A percentile compares a stretch with the other conserved stretches of the same genome.
Conservation (phyloP, 1,284 basidiomycete species). For the Malassezia dermatis region DNA sequence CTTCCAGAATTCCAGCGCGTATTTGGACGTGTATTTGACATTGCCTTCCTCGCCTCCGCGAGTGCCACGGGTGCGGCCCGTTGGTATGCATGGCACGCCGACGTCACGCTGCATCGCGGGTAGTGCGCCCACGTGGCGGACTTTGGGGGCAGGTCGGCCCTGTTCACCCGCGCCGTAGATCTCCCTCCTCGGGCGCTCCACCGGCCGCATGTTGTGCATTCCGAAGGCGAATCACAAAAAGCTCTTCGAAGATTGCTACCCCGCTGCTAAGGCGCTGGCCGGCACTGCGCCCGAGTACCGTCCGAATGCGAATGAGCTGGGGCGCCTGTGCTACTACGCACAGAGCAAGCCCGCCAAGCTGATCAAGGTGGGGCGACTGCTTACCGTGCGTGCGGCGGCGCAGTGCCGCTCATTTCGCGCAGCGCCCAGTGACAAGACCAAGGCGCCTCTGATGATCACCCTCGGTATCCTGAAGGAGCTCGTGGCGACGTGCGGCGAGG, state of each 20-base stretch:
- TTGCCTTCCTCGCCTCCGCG: constrained; percentile 47
- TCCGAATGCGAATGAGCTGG: constrained; percentile 63
- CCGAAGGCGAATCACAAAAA: constrained; percentile 73
- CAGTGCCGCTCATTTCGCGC: constrained; percentile 63
- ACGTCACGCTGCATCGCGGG: not conserved
- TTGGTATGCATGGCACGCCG: constrained; percentile 13
- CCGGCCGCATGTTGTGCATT: constrained; percentile 30
- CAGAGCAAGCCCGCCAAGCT: constrained; percentile 81
- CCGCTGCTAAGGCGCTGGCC: constrained; percentile 65
- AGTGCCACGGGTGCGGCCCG: constrained; percentile 22
- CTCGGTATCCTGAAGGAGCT: constrained; percentile 73
- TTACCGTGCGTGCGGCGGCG: constrained; percentile 64
- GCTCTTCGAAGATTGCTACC: constrained; percentile 82
- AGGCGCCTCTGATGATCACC: constrained; percentile 80
- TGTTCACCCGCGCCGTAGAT: not conserved
- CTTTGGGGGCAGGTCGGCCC: not conserved
- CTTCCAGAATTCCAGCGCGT: constrained; percentile 50
- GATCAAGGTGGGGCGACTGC: constrained; percentile 68
- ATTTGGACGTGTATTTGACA: constrained; percentile 49
- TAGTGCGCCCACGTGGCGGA: not conserved
- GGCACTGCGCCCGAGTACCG: constrained; percentile 65
- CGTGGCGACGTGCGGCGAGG: constrained; percentile 76
- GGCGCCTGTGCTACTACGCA: constrained; percentile 82
- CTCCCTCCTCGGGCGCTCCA: not conserved
- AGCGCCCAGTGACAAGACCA: constrained; percentile 56